phyloP scores from a whole-genome alignment of 495 filamentous ascomycete genomes.

The Penicillium ucsense region DNA sequence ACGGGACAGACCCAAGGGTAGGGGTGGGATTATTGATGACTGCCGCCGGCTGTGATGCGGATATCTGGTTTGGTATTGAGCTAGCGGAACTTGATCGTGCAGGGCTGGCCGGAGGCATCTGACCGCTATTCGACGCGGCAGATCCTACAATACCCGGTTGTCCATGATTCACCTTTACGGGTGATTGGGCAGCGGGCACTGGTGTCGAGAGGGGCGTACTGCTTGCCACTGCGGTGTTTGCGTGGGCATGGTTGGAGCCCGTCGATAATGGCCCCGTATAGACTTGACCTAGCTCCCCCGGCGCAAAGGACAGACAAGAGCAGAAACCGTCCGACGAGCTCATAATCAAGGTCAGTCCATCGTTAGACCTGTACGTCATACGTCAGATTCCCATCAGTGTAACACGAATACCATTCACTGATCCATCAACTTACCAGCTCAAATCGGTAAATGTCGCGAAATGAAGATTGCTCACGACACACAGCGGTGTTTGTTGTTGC shows the following conservation, averaged over 20 bases:
- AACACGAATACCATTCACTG: neutral
- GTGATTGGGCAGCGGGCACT: constrained; percentile 46
- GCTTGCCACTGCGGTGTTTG: constrained; percentile 42
- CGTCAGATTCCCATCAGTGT: constrained; percentile 5
- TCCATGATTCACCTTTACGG: constrained; percentile 41
- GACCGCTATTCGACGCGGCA: constrained; percentile 27
- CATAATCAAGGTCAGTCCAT: constrained; percentile 87
- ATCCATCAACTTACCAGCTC: constrained; percentile 59
- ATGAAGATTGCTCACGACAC: constrained; percentile 90
- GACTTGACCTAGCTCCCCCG: constrained; percentile 78
- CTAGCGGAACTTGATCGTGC: constrained; percentile 77
- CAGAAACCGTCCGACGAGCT: constrained; percentile 97
- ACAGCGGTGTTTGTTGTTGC: constrained; percentile 87
- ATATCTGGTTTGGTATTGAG: constrained; percentile 60
- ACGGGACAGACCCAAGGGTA: constrained; percentile 61
- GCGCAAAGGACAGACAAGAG: constrained; percentile 74
- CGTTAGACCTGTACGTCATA: constrained; percentile 63
- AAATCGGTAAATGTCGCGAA: constrained; percentile 96
- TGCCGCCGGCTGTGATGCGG: constrained; percentile 22
- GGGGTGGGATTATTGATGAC: constrained; percentile 70
- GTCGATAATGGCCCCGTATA: constrained; percentile 61
- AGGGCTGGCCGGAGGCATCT: constrained; percentile 58
- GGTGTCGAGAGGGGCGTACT: constrained; percentile 59
- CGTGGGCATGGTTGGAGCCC: constrained; percentile 33
- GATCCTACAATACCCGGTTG: constrained; percentile 17